phyloP scores from a whole-genome alignment of 805 yeast genomes.

The Cyberlindnera sargentensis region DNA sequence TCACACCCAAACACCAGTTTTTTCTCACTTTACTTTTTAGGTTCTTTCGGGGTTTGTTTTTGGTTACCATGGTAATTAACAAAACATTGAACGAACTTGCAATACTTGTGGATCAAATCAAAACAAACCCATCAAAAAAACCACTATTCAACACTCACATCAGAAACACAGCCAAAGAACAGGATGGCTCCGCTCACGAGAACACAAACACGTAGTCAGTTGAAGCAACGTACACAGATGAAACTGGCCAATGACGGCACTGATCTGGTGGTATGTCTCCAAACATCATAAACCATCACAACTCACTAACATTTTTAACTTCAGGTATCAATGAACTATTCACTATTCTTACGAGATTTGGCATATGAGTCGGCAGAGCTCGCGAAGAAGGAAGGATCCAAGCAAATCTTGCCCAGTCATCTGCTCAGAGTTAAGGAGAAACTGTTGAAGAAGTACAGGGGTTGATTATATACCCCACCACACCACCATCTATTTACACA shows the following conservation, averaged over 20 bases:
- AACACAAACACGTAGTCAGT: slow-evolving; percentile 14
- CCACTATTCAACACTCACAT: too few relatives aligned
- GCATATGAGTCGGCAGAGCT: slow-evolving; percentile 32
- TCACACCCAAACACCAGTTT: too few relatives aligned
- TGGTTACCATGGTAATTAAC: too few relatives aligned
- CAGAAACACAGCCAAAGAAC: neutral
- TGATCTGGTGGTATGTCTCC: slow-evolving; percentile 28
- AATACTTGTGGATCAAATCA: too few relatives aligned
- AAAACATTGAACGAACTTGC: too few relatives aligned
- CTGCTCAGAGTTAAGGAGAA: slow-evolving; percentile 28
- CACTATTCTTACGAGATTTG: slow-evolving; percentile 35
- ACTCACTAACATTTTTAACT: neutral
- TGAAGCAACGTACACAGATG: slow-evolving; percentile 19
- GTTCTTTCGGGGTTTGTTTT: too few relatives aligned
- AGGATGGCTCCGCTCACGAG: slow-evolving; percentile 14
- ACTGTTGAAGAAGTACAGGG: slow-evolving; percentile 31
- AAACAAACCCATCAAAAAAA: too few relatives aligned
- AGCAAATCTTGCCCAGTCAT: slow-evolving; percentile 37
- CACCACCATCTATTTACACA: neutral
- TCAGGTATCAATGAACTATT: slow-evolving; percentile 37
- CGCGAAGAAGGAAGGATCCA: slow-evolving; percentile 34
- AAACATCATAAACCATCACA: neutral
- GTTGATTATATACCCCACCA: slow-evolving; percentile 17
- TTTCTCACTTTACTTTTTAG: too few relatives aligned
- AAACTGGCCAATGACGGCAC: slow-evolving; percentile 31